Evolutionary conservation across 306 rosid genomes (phyloP), one percentile per base, ranked within the genome.

Genomic region (Urtica urens): DNA sequence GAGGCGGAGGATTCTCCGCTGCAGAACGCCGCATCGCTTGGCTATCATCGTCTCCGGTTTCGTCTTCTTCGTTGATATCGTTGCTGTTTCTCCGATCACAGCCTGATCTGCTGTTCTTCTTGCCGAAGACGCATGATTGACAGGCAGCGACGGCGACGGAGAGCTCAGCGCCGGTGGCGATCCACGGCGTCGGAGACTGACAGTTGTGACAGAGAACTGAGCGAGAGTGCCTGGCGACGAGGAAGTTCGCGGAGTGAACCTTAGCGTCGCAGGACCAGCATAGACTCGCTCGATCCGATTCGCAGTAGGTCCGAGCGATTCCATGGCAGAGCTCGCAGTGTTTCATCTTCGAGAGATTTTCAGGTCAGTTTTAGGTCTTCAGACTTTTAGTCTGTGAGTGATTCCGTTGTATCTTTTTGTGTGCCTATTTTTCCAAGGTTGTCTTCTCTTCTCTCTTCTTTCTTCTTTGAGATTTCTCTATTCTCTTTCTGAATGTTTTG

Each of bases 231-330:
- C 95, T 70, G 14, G 81, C 78, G 1, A 81, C 95, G 20, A 85
- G 26, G 66, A 85, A 85, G 51, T 85, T 85, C 22, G 93, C 93
- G 2, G 78, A 71, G 65, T 85, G 95, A 6, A 85, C 87, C 69
- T 64, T 75, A 3, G 71, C 72, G 55, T 85, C 95, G 68, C 95
- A 85, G 64, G 49, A 59, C 95, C 93, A 85, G 64, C 95, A 85
- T 10, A 85, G 37, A 56, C 67, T 75, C 0, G 95, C 95, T 62
- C 73, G 72, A 64, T 85, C 95, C 0, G 93, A 75, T 40, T 85
- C 87, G 28, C 95, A 85, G 74, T 57, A 76, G 41, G 76, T 64
- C 49, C 75, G 61, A 2, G 95, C 85, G 44, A 71, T 76, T 34
- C 37, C 55, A 60, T 69, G 74, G 62, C 95, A 85, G 0, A 85